Base-by-base conservation (phyloP, 139 green algal species). In the Volvox reticuliferus region DNA sequence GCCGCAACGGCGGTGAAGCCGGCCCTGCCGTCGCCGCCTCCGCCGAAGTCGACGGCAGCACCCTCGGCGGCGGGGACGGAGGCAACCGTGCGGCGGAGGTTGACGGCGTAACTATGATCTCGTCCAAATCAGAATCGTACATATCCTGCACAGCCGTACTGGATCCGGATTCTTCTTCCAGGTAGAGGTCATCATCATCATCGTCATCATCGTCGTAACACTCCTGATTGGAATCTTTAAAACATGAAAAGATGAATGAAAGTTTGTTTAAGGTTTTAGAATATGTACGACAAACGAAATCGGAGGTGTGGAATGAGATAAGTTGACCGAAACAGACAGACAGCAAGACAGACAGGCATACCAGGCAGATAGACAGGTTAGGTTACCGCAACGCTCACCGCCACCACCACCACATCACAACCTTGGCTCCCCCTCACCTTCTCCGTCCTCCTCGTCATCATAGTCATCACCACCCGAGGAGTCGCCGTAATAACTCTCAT, bases 201-300 rank as follows among this genome's bases (percentile, higher is more conserved):
- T 89, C 30, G 21, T 81, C n/a, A n/a, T n/a, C n/a, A n/a, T n/a
- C 84, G 30, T 82, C 37, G 28, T 63, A 61, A 21, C 62, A 78
- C 32, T 35, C 82, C 55, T 9, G 5, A 5, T 55, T 55, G 44
- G 44, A 55, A 55, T 55, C 44, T 55, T 55, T 14, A 55, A 55
- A 55, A 55, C 9, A 55, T 9, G 9, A 55, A n/a, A n/a, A n/a
- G n/a, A 55, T 14, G 9, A 9, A 55, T 55, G 44, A 9, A 55
- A 55, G 44, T 14, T 55, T 14, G 44, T 9, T 9, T 9, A 55
- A 55, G 44, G 44, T 55, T 55, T n/a, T n/a, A n/a, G 44, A 9
- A 55, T 14, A 55, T 55, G 44, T 55, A 55, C 5, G 44, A 9
- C 5, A 9, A 55, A 55, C 44, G 5, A 55, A 55, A 9, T 55